These are phyloP conservation scores for Dalbergia oliveri DNA, from an alignment of 306 rosid species.

Conservation along the genomic window DNA sequence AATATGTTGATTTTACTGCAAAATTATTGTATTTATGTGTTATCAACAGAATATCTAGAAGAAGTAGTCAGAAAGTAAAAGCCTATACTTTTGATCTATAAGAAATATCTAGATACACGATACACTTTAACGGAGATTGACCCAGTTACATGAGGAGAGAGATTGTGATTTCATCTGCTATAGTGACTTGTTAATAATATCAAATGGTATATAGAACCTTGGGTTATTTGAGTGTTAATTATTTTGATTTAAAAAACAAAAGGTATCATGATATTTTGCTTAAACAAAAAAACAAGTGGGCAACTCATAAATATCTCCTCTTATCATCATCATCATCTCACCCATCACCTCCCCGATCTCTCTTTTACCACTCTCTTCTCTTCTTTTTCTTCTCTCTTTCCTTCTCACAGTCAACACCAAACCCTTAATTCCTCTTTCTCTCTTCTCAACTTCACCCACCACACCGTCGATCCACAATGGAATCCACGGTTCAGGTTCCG, in stretches of 20 bases:
- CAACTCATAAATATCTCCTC: constrained; percentile 21
- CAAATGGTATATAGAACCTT: background rate
- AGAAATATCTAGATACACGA: too few relatives aligned
- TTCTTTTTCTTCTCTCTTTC: background rate
- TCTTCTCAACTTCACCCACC: background rate
- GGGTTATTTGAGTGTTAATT: background rate
- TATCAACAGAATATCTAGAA: too few relatives aligned
- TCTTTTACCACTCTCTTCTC: background rate
- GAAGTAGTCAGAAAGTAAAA: too few relatives aligned
- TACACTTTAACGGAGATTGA: too few relatives aligned
- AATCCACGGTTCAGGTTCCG: background rate
- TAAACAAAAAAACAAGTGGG: background rate
- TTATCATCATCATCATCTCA: background rate
- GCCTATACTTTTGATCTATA: too few relatives aligned
- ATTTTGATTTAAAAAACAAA: background rate
- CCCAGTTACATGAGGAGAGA: too few relatives aligned
- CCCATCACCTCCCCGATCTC: background rate
- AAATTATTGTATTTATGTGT: too few relatives aligned
- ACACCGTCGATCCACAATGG: constrained; percentile 10
- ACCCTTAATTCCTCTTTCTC: background rate
- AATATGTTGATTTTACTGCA: too few relatives aligned
- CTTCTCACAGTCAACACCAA: background rate
- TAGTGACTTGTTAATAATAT: too few relatives aligned
- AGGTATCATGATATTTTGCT: constrained; percentile 33
- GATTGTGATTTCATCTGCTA: too few relatives aligned